Base-by-base conservation (phyloP, 1,284 basidiomycete genomes). In the Phlebopus sp. region DNA sequence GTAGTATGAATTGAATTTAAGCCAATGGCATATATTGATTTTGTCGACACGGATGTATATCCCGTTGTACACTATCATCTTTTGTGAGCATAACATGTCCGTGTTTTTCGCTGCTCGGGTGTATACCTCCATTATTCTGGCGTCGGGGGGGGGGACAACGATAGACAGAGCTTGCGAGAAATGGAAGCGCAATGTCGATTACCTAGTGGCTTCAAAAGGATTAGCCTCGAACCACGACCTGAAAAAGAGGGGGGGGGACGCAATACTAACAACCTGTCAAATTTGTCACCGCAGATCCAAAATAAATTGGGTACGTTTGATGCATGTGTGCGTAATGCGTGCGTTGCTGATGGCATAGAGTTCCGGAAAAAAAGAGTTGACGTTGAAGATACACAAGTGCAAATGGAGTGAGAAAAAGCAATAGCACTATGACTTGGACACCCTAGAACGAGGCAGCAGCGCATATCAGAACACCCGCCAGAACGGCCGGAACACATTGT, bases 141-240 rank as follows among this genome's bases (percentile, higher is more conserved):
- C 2, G 10, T 29, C 27, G 27, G 27, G 4, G 27, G 27, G 10
- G 2, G 10, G 8, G 10, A 8, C 27, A 8, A 11, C 8, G 10
- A 29, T 29, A 11, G 27, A 19, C 17, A 18, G 32, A 43, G 44
- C 25, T 45, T 36, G 30, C 18, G 21, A 11, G 42, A 43, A 35
- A 25, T 35, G 25, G 29, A 32, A n/a, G 17, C 2, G 31, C 18
- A 35, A 21, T 7, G 25, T 6, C 27, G 48, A 49, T 43, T 57
- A 52, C 49, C 47, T 41, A 41, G 37, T 37, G 44, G 13, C 23
- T 44, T 54, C 23, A 52, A 48, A 59, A 44, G 51, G 62, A 43
- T 42, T 63, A 63, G 59, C 29, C 25, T 45, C 19, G 42, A 34
- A 35, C 45, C 47, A 25, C 43, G 44, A 34, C 7, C 37, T 23